phyloP scores from a whole-genome alignment of 805 yeast species.

The Lipomyces chichibuensis region DNA sequence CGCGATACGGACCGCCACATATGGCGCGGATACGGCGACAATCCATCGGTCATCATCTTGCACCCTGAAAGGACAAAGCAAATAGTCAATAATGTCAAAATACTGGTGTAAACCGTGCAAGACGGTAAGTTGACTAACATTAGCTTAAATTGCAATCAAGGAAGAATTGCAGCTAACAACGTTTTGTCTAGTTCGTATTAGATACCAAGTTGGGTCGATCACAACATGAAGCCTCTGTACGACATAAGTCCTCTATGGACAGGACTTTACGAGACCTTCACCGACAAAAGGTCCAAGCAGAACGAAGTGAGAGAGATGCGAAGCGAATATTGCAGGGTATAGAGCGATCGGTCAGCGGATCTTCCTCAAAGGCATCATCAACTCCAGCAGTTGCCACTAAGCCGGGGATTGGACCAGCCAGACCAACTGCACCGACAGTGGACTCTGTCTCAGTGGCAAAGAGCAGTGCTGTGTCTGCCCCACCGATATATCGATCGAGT shows the following conservation, averaged over 20 bases:
- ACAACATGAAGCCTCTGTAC: conserved; percentile 36
- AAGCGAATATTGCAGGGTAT: conserved; percentile 26
- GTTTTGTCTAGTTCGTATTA: conserved; percentile 29
- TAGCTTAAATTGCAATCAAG: not conserved
- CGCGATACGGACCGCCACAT: too few relatives aligned
- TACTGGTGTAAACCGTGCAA: conserved; percentile 39
- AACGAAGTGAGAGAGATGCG: conserved; percentile 29
- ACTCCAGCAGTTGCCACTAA: not conserved
- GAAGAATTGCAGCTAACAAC: not conserved
- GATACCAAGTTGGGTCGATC: conserved; percentile 36
- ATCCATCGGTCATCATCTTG: too few relatives aligned
- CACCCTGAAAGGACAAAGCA: not conserved
- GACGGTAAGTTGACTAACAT: conserved; percentile 25
- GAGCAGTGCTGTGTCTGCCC: not conserved
- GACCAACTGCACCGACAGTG: not conserved
- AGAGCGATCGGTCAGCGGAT: conserved; percentile 23
- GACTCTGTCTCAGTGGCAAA: not conserved
- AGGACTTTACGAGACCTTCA: conserved; percentile 33
- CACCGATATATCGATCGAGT: not conserved
- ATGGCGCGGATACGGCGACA: too few relatives aligned
- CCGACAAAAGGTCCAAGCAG: conserved; percentile 26
- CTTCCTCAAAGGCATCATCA: not conserved
- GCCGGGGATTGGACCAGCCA: not conserved
- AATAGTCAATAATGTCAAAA: conserved; percentile 26
- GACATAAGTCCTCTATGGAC: conserved; percentile 34